phyloP scores from a whole-genome alignment of 768 basidiomycete genomes.

The Russula earlei region DNA sequence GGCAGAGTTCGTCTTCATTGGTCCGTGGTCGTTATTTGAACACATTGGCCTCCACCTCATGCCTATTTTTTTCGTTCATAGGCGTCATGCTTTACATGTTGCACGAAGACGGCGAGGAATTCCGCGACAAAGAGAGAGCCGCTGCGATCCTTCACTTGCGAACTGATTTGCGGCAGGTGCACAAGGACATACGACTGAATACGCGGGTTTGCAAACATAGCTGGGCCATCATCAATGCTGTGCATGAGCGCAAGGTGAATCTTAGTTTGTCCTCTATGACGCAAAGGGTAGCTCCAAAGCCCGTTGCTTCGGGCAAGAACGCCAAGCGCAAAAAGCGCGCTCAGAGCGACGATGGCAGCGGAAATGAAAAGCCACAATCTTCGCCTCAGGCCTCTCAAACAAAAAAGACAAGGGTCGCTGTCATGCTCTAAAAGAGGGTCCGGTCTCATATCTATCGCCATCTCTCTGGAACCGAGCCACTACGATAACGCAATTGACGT shows the following conservation, averaged over 20 bases:
- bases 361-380: neutral
- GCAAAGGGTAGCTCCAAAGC: neutral
- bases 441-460: neutral
- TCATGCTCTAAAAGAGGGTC: neutral
- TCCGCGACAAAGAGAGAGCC: constrained; percentile 39
- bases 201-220: constrained; percentile 41
- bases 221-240: constrained; percentile 44
- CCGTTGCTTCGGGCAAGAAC: constrained; percentile 15
- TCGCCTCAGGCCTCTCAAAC: neutral
- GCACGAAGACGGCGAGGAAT: constrained; percentile 26
- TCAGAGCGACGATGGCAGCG: constrained; percentile 26
- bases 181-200: constrained; percentile 61
- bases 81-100: constrained; percentile 60
- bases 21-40: constrained; percentile 31
- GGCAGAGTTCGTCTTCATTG: constrained; percentile 73
- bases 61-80: constrained; percentile 26
- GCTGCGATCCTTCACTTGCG: constrained; percentile 51
- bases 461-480: neutral
- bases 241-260: constrained; percentile 25
- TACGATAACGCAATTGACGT: neutral
- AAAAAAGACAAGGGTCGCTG: neutral
- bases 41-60: neutral
- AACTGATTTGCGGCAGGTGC: constrained; percentile 41
- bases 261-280: constrained; percentile 8
- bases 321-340: constrained; percentile 28